Evolutionary conservation across 371 early-diverging fungal species (phyloP).

Genomic region (Catenaria anguillulae): DNA sequence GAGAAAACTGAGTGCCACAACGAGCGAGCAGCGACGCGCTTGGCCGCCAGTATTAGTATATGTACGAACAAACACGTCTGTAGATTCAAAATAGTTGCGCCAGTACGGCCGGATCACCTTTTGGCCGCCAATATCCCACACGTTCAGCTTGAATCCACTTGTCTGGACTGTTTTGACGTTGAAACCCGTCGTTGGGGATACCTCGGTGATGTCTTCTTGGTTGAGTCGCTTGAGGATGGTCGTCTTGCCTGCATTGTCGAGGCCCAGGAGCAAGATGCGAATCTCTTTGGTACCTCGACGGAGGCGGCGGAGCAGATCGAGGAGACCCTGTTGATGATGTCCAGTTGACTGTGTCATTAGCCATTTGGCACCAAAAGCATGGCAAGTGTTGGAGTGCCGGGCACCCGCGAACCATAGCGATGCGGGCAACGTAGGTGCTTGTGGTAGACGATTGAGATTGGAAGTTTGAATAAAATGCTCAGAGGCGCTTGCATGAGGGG

Average conservation of each 20-base stretch:
- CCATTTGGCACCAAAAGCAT: no score
- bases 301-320: conserved; percentile 23
- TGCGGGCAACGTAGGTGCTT: no score
- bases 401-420: no score
- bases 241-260: conserved; percentile 58
- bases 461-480: no score
- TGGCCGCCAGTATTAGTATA: background rate
- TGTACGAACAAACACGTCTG: conserved; percentile 34
- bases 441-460: no score
- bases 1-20: no score
- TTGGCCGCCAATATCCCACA: conserved; percentile 58
- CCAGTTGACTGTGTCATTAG: no score
- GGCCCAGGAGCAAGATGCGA: conserved; percentile 46
- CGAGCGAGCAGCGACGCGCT: background rate
- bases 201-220: conserved; percentile 26
- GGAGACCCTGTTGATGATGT: conserved; percentile 19
- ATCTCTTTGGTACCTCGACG: conserved; percentile 25
- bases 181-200: conserved; percentile 40
- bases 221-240: conserved; percentile 38
- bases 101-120: conserved; percentile 43
- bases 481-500: no score
- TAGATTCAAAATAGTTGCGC: conserved; percentile 51
- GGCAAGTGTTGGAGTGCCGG: no score
- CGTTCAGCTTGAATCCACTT: conserved; percentile 33
- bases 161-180: conserved; percentile 30